Conservation (phyloP, 2,329 filamentous ascomycete species). For the Simplicillium sp. region DNA sequence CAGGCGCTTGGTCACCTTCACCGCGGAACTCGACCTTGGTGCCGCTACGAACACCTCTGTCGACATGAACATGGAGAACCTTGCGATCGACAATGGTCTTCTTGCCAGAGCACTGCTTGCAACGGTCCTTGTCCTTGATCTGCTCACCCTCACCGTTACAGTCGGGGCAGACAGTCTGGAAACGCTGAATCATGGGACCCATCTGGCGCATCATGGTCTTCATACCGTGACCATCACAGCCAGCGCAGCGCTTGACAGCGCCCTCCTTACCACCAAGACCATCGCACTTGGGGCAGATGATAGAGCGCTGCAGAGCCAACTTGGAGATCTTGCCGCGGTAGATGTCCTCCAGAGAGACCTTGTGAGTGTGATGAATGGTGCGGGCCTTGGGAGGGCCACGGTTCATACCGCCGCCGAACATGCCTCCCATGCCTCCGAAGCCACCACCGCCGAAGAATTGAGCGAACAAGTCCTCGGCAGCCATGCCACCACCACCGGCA, state of each 20-base stretch:
- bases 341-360: constrained; percentile 94
- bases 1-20: constrained; percentile 92
- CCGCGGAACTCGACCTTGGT: constrained; percentile 96
- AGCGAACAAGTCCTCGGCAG: constrained; percentile 89
- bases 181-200: constrained; percentile 99
- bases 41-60: constrained; percentile 84
- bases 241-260: constrained; percentile 84
- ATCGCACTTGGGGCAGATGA: constrained; percentile 92
- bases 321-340: constrained; percentile 98
- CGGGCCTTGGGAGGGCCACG: constrained; percentile 80
- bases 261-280: constrained; percentile 95
- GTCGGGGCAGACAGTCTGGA: constrained; percentile 98
- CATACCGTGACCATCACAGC: constrained; percentile 92
- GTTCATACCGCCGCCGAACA: constrained; percentile 68
- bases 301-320: constrained; percentile 90
- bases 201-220: constrained; percentile 99
- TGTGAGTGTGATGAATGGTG: constrained; percentile 97
- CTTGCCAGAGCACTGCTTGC: constrained; percentile 94
- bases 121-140: constrained; percentile 93
- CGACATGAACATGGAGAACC: constrained; percentile 95
- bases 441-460: constrained; percentile 90
- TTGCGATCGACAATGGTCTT: constrained; percentile 97
- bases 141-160: constrained; percentile 96
- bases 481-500: constrained; percentile 73
- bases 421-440: constrained; percentile 52